These are phyloP conservation scores for Phyllosticta citrichinensis DNA, from an alignment of 2,329 filamentous ascomycete species.

Conservation along the genomic window DNA sequence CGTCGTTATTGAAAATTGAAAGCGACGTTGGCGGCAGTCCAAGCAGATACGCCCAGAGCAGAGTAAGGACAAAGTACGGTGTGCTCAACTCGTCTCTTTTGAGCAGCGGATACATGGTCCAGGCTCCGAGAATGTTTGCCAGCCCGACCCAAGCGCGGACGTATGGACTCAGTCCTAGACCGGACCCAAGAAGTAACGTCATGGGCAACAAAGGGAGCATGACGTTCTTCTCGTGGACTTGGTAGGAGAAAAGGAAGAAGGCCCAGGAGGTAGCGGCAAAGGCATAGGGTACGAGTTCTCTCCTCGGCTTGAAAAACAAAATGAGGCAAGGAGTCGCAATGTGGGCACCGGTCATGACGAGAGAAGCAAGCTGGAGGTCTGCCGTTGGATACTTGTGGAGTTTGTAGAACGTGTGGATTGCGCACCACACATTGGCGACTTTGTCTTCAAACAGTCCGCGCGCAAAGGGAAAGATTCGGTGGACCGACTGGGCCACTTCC, in stretches of 20 bases:
- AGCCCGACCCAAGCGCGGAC: constrained; percentile 90
- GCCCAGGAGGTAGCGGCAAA: constrained; percentile 85
- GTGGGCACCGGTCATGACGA: constrained; percentile 62
- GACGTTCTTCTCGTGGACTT: constrained; percentile 97
- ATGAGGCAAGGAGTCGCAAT: constrained; percentile 72
- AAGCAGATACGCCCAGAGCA: constrained; percentile 85
- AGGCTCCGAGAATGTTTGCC: constrained; percentile 77
- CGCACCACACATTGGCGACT: constrained; percentile 97
- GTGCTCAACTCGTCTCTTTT: constrained; percentile 72
- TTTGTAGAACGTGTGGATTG: constrained; percentile 81
- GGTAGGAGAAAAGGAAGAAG: constrained; percentile 95
- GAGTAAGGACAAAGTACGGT: constrained; percentile 74
- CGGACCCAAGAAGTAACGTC: constrained; percentile 74
- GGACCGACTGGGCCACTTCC: constrained; percentile 72
- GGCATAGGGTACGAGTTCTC: constrained; percentile 65
- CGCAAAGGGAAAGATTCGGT: constrained; percentile 92
- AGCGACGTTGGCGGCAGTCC: constrained; percentile 73
- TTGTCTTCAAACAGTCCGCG: constrained; percentile 98
- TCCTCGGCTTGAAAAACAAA: constrained; percentile 68
- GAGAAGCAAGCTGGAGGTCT: constrained; percentile 65
- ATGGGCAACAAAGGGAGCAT: constrained; percentile 86
- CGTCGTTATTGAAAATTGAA: constrained; percentile 50
- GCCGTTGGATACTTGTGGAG: constrained; percentile 62
- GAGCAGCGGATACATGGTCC: constrained; percentile 90
- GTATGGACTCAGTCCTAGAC: constrained; percentile 65